Conservation (phyloP, 1,284 basidiomycete species). For the Tilletia setariae region DNA sequence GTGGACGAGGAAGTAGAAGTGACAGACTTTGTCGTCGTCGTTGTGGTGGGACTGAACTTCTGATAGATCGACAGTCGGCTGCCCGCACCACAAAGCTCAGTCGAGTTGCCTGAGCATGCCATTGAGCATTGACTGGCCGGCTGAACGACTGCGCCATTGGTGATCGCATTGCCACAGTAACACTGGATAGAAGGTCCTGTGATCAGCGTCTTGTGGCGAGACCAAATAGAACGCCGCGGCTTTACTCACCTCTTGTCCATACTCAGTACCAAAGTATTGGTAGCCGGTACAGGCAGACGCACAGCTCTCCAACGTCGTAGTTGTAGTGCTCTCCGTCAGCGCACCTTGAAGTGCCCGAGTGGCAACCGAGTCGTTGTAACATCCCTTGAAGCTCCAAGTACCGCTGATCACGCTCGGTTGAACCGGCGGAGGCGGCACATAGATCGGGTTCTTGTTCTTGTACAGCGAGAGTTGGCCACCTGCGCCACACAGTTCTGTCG, state of each 20-base stretch:
- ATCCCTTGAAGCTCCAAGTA: no score
- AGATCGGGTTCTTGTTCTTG: conserved; percentile 38
- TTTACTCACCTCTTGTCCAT: conserved; percentile 3
- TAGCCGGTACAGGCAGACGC: conserved; percentile 19
- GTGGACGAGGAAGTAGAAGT: not conserved
- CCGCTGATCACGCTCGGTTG: no score
- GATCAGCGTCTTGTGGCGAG: no score
- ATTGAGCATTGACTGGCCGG: conserved; percentile 63
- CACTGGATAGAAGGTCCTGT: no score
- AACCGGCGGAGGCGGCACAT: not conserved
- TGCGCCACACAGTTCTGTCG: conserved; percentile 68
- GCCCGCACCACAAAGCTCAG: conserved; percentile 68
- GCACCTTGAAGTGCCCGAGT: conserved; percentile 14
- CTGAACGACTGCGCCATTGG: conserved; percentile 56
- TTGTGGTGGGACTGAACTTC: conserved; percentile 18
- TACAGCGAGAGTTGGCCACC: conserved; percentile 69
- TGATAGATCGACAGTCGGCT: conserved; percentile 69
- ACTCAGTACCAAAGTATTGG: conserved; percentile 21
- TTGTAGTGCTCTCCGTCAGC: not conserved
- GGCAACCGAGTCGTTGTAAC: conserved; percentile 17
- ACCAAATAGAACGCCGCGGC: no score
- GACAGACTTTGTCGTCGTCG: no score
- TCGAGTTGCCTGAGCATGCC: conserved; percentile 64
- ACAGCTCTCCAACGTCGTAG: conserved; percentile 14
- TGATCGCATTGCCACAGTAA: no score